Evolutionary conservation across 2,329 filamentous ascomycete species (phyloP).

Genomic region (Aspergillus intermedius): DNA sequence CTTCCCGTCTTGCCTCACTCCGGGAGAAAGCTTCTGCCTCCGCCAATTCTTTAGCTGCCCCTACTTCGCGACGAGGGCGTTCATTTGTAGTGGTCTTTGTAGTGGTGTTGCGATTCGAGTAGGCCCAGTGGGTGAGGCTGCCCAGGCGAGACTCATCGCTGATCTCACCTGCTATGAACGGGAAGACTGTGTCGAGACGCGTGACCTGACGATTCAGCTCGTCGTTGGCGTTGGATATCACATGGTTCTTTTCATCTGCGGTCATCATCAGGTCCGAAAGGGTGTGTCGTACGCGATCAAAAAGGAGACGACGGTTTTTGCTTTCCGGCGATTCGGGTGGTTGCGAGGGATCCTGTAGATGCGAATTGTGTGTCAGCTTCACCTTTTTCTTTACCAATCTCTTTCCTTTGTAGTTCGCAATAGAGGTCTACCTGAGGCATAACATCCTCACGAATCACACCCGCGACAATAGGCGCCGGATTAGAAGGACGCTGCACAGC

Average conservation of each 20-base stretch:
- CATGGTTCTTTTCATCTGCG: conserved; percentile 95
- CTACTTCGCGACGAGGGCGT: conserved; percentile 70
- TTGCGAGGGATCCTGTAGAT: conserved; percentile 21
- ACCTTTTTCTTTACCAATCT: background rate
- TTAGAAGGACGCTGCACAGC: conserved; percentile 27
- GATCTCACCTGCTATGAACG: conserved; percentile 79
- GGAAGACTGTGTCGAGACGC: conserved; percentile 80
- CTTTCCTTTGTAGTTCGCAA: background rate
- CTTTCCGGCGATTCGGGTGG: conserved; percentile 29
- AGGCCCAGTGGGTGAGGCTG: conserved; percentile 90
- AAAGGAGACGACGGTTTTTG: conserved; percentile 57
- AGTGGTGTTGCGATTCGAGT: conserved; percentile 66
- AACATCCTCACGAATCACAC: conserved; percentile 29
- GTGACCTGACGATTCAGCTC: conserved; percentile 76
- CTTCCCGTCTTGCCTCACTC: conserved; percentile 78
- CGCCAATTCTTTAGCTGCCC: conserved; percentile 57
- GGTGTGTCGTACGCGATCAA: conserved; percentile 68
- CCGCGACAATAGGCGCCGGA: conserved; percentile 31
- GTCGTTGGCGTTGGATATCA: conserved; percentile 86
- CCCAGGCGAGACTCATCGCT: conserved; percentile 92
- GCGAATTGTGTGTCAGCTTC: background rate
- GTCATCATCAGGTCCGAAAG: conserved; percentile 82
- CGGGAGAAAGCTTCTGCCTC: conserved; percentile 78
- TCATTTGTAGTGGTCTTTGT: conserved; percentile 55
- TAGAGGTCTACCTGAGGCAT: conserved; percentile 9